Evolutionary conservation across 2,329 filamentous ascomycete genomes (phyloP).

Genomic region (Ciborinia camelliae): DNA sequence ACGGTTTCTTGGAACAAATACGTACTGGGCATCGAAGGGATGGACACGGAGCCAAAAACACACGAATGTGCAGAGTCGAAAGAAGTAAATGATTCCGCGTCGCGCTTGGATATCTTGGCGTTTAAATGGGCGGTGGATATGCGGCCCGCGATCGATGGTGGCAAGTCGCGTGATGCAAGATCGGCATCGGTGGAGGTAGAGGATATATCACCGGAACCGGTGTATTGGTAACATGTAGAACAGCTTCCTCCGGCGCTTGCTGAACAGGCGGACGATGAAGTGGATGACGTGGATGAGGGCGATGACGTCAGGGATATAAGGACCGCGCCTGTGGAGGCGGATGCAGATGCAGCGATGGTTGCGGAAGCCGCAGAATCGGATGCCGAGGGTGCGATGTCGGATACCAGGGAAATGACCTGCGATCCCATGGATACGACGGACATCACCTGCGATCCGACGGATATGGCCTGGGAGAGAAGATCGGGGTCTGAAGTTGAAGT

Average conservation of each 20-base stretch:
- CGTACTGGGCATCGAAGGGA: not conserved
- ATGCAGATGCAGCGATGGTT: not conserved
- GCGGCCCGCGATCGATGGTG: not conserved
- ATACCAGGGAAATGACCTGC: not conserved
- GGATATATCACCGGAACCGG: no score
- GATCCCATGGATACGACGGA: not conserved
- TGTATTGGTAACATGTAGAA: slow-evolving; percentile 4
- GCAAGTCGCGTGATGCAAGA: not conserved
- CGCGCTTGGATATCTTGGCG: not conserved
- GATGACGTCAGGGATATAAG: not conserved
- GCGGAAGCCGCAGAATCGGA: not conserved
- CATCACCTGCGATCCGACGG: not conserved
- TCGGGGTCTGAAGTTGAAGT: not conserved
- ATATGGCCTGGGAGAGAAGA: not conserved
- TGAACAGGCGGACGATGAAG: not conserved
- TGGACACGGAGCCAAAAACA: not conserved
- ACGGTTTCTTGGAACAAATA: no score
- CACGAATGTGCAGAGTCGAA: not conserved
- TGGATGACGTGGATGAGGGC: not conserved
- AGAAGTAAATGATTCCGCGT: not conserved
- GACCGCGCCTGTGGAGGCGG: not conserved
- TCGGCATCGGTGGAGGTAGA: not conserved
- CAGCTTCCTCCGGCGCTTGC: not conserved
- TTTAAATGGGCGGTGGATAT: not conserved
- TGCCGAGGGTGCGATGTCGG: not conserved